Evolutionary conservation across 2,329 filamentous ascomycete genomes (phyloP).

Genomic region (Monosporascus sp.): DNA sequence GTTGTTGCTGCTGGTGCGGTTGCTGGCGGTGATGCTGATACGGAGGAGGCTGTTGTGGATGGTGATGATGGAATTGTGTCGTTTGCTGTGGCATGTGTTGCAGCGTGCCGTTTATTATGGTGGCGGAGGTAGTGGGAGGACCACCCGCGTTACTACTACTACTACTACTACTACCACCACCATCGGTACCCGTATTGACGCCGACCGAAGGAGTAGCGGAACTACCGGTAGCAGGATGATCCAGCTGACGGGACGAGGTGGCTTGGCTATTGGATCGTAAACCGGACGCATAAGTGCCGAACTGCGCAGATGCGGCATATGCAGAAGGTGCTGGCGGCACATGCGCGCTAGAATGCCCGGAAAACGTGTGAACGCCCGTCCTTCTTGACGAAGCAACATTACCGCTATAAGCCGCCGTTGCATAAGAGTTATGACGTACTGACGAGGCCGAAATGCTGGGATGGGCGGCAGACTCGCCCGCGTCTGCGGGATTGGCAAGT

Average conservation of each 20-base stretch:
- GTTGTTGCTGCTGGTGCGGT: constrained; percentile 1
- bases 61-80: constrained; percentile 4
- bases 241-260: background rate
- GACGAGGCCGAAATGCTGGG: constrained; percentile 7
- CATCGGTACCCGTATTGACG: no score
- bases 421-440: constrained; percentile 1
- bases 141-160: background rate
- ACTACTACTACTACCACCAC: background rate
- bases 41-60: background rate
- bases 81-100: constrained; percentile 1
- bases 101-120: background rate
- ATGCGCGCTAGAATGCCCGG: background rate
- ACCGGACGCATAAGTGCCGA: background rate
- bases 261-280: background rate
- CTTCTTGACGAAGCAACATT: constrained; percentile 2
- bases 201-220: background rate
- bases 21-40: constrained; percentile 9
- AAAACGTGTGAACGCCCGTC: background rate
- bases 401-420: background rate
- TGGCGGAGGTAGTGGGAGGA: constrained; percentile 4
- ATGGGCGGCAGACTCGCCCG: constrained; percentile 7
- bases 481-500: constrained; percentile 7
- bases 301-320: background rate
- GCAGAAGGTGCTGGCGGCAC: background rate
- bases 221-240: no score